A percentile compares a stretch with the other conserved stretches of the same genome.
Evolutionary conservation across 2,329 filamentous ascomycete genomes (phyloP).

Genomic region (Aspergillus intermedius): DNA sequence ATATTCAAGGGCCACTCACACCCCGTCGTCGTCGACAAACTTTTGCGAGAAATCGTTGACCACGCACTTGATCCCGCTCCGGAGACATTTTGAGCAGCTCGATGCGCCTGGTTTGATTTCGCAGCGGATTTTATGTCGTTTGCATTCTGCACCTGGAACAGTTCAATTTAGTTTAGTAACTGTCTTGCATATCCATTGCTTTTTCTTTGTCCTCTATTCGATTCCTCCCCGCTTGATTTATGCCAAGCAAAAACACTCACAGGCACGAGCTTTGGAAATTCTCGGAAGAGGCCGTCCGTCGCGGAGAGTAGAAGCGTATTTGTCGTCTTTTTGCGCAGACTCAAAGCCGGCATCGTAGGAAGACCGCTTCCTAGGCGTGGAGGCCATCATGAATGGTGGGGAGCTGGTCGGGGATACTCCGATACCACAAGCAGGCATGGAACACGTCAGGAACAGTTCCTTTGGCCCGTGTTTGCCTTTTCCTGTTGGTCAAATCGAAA

Average conservation of each 20-base stretch:
- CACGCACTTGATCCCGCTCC: constrained; percentile 46
- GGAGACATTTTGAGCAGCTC: constrained; percentile 45
- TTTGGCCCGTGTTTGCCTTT: background rate
- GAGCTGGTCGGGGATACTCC: constrained; percentile 18
- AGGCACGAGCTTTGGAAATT: constrained; percentile 38
- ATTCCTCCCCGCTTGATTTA: background rate
- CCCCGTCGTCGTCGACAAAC: constrained; percentile 48
- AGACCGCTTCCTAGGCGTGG: constrained; percentile 30
- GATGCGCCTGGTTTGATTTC: constrained; percentile 42
- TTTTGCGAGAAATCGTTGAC: constrained; percentile 53
- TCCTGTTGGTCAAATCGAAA: background rate
- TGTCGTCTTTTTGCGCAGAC: constrained; percentile 18
- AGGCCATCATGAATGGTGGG: constrained; percentile 13
- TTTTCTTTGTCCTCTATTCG: background rate
- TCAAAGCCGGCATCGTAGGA: constrained; percentile 31
- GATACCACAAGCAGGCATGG: constrained; percentile 14
- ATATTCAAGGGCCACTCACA: constrained; percentile 31
- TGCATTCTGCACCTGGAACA: constrained; percentile 42
- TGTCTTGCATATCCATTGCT: background rate
- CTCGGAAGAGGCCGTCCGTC: constrained; percentile 19
- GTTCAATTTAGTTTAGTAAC: constrained; percentile 3
- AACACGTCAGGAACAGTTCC: constrained; percentile 1
- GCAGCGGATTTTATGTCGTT: constrained; percentile 52
- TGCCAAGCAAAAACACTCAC: constrained; percentile 20
- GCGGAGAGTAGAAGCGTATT: constrained; percentile 14